A percentile compares a stretch with the other conserved stretches of the same genome.
These are phyloP conservation scores for Juncus effusus DNA, from an alignment of 176 grass and related monocot species.

Conservation along the genomic window DNA sequence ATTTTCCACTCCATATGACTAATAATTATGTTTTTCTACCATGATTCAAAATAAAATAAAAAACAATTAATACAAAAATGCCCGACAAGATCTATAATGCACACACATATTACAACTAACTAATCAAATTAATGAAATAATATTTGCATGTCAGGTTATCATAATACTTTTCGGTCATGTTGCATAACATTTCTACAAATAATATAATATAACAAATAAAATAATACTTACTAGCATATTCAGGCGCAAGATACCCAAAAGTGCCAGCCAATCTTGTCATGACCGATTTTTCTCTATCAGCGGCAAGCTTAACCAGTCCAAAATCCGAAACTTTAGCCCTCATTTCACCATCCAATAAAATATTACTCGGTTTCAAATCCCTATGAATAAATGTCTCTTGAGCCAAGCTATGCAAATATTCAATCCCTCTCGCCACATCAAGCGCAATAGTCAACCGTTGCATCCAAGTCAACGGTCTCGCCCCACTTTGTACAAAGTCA, in stretches of 20 bases:
- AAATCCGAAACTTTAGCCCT: conserved; percentile 99
- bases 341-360: conserved; percentile 82
- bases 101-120: too few relatives aligned
- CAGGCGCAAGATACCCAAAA: conserved; percentile 96
- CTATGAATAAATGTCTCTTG: conserved; percentile 98
- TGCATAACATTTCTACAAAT: background rate
- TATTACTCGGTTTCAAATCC: conserved; percentile 96
- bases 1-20: too few relatives aligned
- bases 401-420: conserved; percentile 93
- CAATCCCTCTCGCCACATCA: conserved; percentile 91
- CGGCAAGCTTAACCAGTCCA: conserved; percentile 86
- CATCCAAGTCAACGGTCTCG: conserved; percentile 77
- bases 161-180: too few relatives aligned
- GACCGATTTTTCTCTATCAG: conserved; percentile 81
- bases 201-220: conserved; percentile 11
- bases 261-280: conserved; percentile 91
- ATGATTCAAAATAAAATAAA: too few relatives aligned
- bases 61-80: too few relatives aligned
- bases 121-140: conserved; percentile 5
- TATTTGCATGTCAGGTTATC: background rate
- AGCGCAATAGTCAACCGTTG: conserved; percentile 81
- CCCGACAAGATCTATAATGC: too few relatives aligned
- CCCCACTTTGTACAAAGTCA: conserved; percentile 50
- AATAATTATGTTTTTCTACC: too few relatives aligned
- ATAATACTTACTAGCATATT: conserved; percentile 93